Percentiles rank a stretch among this genome's conserved stretches.
phyloP scores from a whole-genome alignment of 805 yeast genomes.

The Lipomyces spencermartinsiae region DNA sequence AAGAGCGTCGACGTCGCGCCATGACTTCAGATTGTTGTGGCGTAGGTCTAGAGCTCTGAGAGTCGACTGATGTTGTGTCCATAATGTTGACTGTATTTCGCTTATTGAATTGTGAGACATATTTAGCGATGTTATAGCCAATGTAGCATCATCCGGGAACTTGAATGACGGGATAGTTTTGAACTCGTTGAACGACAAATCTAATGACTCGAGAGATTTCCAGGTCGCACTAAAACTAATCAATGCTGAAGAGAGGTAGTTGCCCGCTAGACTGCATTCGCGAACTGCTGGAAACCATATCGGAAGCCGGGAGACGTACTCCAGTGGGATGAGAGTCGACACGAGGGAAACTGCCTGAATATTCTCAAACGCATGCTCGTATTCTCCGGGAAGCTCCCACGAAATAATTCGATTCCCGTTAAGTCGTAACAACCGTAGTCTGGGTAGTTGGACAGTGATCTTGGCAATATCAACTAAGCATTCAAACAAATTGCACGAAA shows the following conservation, averaged over 20 bases:
- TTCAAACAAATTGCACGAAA: slow-evolving; percentile 64
- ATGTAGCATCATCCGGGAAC: slow-evolving; percentile 7
- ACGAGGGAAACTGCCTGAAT: slow-evolving; percentile 38
- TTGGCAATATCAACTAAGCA: slow-evolving; percentile 50
- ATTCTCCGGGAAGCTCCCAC: slow-evolving; percentile 19
- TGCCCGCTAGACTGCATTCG: slow-evolving; percentile 49
- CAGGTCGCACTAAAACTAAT: slow-evolving; percentile 19
- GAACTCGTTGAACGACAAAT: slow-evolving; percentile 55
- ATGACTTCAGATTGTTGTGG: slow-evolving; percentile 54
- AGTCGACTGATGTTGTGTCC: background rate
- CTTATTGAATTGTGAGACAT: slow-evolving; percentile 50
- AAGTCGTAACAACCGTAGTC: slow-evolving; percentile 53
- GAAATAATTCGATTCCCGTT: slow-evolving; percentile 50
- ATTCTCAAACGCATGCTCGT: slow-evolving; percentile 15
- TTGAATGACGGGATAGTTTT: slow-evolving; percentile 42
- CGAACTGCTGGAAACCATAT: slow-evolving; percentile 50
- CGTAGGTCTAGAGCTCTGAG: slow-evolving; percentile 57
- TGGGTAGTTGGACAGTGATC: slow-evolving; percentile 49
- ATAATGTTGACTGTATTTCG: background rate
- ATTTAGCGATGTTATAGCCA: slow-evolving; percentile 43
- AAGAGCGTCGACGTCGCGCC: slow-evolving; percentile 59
- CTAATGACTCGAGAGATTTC: slow-evolving; percentile 41
- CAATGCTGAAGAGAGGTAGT: slow-evolving; percentile 28
- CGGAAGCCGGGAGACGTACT: slow-evolving; percentile 31
- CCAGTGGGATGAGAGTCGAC: slow-evolving; percentile 30